Evolutionary conservation across 129 eudicot species (phyloP).

Genomic region (Chrysanthemum seticuspe): DNA sequence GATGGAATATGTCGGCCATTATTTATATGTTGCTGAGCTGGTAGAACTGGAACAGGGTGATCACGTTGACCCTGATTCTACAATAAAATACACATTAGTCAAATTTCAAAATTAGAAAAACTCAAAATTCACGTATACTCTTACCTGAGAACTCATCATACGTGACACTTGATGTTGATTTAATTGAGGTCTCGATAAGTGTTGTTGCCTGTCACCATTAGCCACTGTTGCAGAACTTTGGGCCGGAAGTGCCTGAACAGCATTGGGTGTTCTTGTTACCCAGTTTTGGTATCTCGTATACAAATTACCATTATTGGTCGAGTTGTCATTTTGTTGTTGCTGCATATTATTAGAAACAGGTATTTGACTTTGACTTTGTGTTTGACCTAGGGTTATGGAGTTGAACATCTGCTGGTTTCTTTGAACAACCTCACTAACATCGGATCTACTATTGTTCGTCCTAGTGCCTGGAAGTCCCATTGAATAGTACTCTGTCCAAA

Average conservation of each 20-base stretch:
- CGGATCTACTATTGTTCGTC: constrained; percentile 25
- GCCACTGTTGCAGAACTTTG: constrained; percentile 29
- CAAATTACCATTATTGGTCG: not conserved
- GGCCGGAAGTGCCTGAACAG: constrained; percentile 72
- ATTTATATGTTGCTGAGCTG: constrained; percentile 36
- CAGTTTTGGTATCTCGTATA: constrained; percentile 36
- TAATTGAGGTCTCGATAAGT: constrained; percentile 26
- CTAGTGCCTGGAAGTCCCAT: constrained; percentile 30
- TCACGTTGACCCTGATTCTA: constrained; percentile 38
- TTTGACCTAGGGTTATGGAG: constrained; percentile 35
- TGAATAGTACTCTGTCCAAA: constrained; percentile 42
- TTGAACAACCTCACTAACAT: constrained; percentile 17
- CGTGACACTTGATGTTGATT: constrained; percentile 37
- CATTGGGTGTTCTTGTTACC: constrained; percentile 39
- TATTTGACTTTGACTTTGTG: constrained; percentile 29
- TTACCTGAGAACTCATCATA: constrained; percentile 41
- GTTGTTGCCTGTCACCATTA: constrained; percentile 37
- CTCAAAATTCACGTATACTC: not conserved
- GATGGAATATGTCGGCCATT: constrained; percentile 30
- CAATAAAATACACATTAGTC: constrained; percentile 2
- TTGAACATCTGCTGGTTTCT: constrained; percentile 22
- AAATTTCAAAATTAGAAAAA: not conserved
- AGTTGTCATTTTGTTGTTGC: constrained; percentile 41
- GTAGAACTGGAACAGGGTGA: constrained; percentile 27
- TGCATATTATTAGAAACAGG: constrained; percentile 37